Evolutionary conservation across 1,139 yeast genomes (phyloP), one percentile per base, ranked within the genome.

Genomic region (Zygosaccharomyces pseudobailii): DNA sequence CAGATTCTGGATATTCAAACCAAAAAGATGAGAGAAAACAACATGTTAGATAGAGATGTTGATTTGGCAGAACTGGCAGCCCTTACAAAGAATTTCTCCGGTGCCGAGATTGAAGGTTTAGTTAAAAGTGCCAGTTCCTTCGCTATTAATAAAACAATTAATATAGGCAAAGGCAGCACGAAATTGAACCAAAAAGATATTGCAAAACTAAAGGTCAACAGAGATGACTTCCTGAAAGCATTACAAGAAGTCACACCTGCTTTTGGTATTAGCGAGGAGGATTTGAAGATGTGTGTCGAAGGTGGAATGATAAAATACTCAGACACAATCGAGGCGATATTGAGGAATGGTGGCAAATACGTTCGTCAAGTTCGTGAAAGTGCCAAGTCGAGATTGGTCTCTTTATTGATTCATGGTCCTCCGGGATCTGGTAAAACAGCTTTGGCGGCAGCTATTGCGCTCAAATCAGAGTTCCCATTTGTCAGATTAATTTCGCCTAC

Each of bases 351-450:
- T 43, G 78, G 76, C 43, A 78, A 94, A 44, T 87, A 84, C 55
- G 82, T 90, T 50, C 75, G 76, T 48, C 95, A 88, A 65, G 95
- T 89, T 21, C 80, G 80, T 58, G 79, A 82, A 50, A 81, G 92
- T 53, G 87, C 84, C 47, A 82, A 83, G 46, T 89, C 90, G 55
- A 80, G 90, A 44, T 75, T 92, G 46, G 81, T 89, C 38, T 85
- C 95, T 23, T 75, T 90, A n/a, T 75, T 92, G 59, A 74, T 92
- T 50, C 92, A 90, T 61, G 99, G 99, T 3, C 95, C 95, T 3
- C 74, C 94, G 1, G 97, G 97, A 6, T 83, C 95, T 3, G 99
- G 99, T 57, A 94, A 92, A 65, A 88, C 98, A 5, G 98, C 99
- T 0, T 72, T 94, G 49, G 95, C 97, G 0, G 86, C 96, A 1